These are phyloP conservation scores for Tulasnella sp. DNA, from an alignment of 768 basidiomycete species.

Conservation along the genomic window DNA sequence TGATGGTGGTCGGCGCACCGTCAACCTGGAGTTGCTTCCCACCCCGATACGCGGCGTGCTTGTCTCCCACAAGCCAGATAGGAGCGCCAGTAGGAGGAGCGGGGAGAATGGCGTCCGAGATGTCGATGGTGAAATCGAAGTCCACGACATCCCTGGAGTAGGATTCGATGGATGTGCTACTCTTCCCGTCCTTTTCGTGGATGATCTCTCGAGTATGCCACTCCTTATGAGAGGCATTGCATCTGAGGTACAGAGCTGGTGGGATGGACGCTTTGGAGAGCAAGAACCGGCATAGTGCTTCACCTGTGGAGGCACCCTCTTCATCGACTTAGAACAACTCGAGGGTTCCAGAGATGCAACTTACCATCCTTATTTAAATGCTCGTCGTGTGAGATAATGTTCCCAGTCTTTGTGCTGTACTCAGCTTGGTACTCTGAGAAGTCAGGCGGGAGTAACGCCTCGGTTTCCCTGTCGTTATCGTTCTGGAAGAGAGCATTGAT, in stretches of 20 bases:
- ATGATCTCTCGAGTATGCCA: slow-evolving; percentile 38
- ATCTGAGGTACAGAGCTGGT: slow-evolving; percentile 39
- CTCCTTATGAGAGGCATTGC: slow-evolving; percentile 48
- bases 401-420: slow-evolving; percentile 40
- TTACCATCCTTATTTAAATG: slow-evolving; percentile 57
- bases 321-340: background rate
- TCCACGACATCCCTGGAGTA: slow-evolving; percentile 54
- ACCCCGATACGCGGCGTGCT: slow-evolving; percentile 55
- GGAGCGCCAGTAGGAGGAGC: slow-evolving; percentile 23
- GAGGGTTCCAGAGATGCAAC: slow-evolving; percentile 6
- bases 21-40: slow-evolving; percentile 50
- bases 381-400: slow-evolving; percentile 58
- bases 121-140: slow-evolving; percentile 58
- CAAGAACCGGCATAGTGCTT: slow-evolving; percentile 63
- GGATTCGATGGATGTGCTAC: slow-evolving; percentile 30
- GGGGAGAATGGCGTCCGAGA: slow-evolving; percentile 33
- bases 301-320: slow-evolving; percentile 34
- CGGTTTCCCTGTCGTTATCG: no score
- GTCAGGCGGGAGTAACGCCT: slow-evolving; percentile 38
- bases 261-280: slow-evolving; percentile 41
- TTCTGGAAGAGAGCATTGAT: no score
- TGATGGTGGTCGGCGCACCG: slow-evolving; percentile 16
- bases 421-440: slow-evolving; percentile 58
- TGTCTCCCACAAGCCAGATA: slow-evolving; percentile 55
- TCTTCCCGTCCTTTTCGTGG: background rate